phyloP scores from a whole-genome alignment of 495 filamentous ascomycete genomes.

The Hypoxylon intermedium region DNA sequence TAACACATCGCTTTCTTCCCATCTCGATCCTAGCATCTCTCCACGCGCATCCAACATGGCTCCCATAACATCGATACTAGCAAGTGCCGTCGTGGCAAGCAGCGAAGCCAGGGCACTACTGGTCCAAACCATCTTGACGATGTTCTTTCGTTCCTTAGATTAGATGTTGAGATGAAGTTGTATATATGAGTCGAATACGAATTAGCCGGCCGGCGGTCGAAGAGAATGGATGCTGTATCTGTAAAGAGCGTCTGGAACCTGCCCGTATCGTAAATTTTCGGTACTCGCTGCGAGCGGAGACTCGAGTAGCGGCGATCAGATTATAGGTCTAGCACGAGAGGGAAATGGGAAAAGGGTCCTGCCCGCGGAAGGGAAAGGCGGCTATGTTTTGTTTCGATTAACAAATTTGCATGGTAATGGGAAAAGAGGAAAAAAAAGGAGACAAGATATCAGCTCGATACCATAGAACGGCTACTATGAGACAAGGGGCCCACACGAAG shows the following conservation, averaged over 20 bases:
- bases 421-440: conserved; percentile 16
- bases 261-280: conserved; percentile 21
- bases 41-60: conserved; percentile 22
- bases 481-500: conserved; percentile 31
- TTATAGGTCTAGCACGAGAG: conserved; percentile 21
- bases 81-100: conserved; percentile 34
- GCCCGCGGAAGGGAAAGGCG: conserved; percentile 37
- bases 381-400: conserved; percentile 43
- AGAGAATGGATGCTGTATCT: conserved; percentile 19
- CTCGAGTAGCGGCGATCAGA: conserved; percentile 30
- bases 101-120: conserved; percentile 31
- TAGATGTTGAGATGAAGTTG: conserved; percentile 18
- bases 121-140: conserved; percentile 34
- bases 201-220: conserved; percentile 43
- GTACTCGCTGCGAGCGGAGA: conserved; percentile 24
- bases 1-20: conserved; percentile 25
- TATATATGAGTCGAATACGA: conserved; percentile 21
- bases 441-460: conserved; percentile 13
- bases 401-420: conserved; percentile 9
- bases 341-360: conserved; percentile 34
- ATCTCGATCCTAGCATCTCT: conserved; percentile 21
- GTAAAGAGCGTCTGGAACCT: conserved; percentile 39
- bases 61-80: conserved; percentile 29
- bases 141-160: conserved; percentile 4
- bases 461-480: conserved; percentile 25